These are phyloP conservation scores for Nymphaea thermarum DNA, from an alignment of 164 flowering plant genomes.

Conservation along the genomic window DNA sequence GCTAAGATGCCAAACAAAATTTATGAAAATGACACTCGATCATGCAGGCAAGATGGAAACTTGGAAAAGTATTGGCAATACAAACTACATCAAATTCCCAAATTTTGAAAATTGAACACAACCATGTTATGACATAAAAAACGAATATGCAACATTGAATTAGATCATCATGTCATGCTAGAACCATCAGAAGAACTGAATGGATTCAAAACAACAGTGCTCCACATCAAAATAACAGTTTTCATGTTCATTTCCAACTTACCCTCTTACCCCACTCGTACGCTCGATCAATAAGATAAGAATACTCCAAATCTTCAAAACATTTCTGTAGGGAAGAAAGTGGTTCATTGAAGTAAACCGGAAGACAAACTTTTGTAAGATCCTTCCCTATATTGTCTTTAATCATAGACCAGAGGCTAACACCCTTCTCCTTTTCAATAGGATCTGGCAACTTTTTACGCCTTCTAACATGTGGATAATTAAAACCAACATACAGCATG, in stretches of 20 bases:
- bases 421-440: conserved; percentile 22
- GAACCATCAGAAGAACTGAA: too few species aligned
- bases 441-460: conserved; percentile 28
- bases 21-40: too few species aligned
- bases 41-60: too few species aligned
- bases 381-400: conserved; percentile 2
- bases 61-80: too few species aligned
- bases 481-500: conserved; percentile 43
- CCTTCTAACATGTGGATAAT: conserved; percentile 38
- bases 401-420: conserved; percentile 21
- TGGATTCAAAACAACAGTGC: too few species aligned
- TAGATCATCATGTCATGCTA: too few species aligned
- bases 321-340: conserved; percentile 1
- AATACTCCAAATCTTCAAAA: conserved; percentile 20
- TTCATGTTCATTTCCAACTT: neutral
- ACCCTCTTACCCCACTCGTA: conserved; percentile 24
- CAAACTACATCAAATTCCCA: too few species aligned
- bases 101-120: too few species aligned
- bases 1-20: too few species aligned
- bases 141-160: too few species aligned
- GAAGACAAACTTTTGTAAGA: conserved; percentile 1
- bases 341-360: neutral
- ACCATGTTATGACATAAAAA: too few species aligned
- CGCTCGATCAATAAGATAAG: conserved; percentile 24
- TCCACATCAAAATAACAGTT: too few species aligned